Evolutionary conservation across 1,284 basidiomycete species (phyloP).

Genomic region (Wolfiporia cocos): DNA sequence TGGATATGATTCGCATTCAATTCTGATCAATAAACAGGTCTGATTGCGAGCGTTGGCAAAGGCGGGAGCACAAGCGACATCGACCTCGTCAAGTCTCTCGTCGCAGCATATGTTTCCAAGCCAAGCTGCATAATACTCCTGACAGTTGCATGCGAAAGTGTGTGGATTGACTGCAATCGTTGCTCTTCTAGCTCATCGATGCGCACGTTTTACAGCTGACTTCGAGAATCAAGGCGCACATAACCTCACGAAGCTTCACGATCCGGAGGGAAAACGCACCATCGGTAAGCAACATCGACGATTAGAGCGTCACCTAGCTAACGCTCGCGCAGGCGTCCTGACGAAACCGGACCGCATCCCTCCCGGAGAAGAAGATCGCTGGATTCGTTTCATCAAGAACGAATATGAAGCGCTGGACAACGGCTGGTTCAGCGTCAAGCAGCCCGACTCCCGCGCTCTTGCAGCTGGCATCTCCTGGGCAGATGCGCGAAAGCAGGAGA

Average conservation of each 20-base stretch:
- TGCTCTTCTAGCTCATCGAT: background rate
- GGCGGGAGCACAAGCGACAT: constrained; percentile 49
- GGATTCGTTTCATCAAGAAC: constrained; percentile 57
- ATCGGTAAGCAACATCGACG: constrained; percentile 42
- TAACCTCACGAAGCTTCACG: constrained; percentile 37
- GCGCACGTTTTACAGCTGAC: constrained; percentile 43
- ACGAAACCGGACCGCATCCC: constrained; percentile 78
- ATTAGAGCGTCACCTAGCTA: background rate
- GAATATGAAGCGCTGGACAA: constrained; percentile 45
- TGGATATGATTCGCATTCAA: too few species aligned
- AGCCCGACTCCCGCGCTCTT: constrained; percentile 55
- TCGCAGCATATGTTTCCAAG: constrained; percentile 47
- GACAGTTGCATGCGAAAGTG: constrained; percentile 71
- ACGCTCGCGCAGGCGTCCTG: constrained; percentile 53
- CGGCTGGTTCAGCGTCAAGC: constrained; percentile 74
- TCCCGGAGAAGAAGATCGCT: constrained; percentile 49
- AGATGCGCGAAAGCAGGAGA: constrained; percentile 57
- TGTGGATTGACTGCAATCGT: constrained; percentile 14
- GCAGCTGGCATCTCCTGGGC: constrained; percentile 51
- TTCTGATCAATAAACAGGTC: too few species aligned
- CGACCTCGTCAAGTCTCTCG: constrained; percentile 53
- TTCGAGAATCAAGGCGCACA: constrained; percentile 69
- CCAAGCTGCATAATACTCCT: constrained; percentile 65
- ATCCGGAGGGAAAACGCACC: constrained; percentile 57
- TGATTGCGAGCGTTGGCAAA: constrained; percentile 48